Base-by-base conservation (phyloP, 1,284 basidiomycete species). In the Puccinia sorghi region DNA sequence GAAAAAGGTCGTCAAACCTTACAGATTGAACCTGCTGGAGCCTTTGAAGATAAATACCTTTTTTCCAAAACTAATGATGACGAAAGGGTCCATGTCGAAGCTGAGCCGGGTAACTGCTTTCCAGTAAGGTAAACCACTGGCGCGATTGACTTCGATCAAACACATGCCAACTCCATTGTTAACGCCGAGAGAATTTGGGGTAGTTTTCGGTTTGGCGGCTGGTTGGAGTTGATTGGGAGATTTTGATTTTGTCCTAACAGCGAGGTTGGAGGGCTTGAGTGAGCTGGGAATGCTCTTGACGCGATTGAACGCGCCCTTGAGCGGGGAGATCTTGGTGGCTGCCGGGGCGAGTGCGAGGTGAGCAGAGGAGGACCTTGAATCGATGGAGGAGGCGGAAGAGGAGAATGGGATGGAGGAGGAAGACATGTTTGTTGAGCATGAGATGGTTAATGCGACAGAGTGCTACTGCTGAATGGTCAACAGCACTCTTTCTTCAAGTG, bases 61-160 rank as follows among this genome's bases (percentile, higher is more conserved):
- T 86, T 96, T 95, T 50, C 94, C 93, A 82, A 99, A 98, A 2
- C 93, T 94, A 81, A 95, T 89, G 81, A 99, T 94, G 17, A 94
- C 92, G 83, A 97, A 98, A 0, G 94, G 94, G 83, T 99, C 94
- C 94, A 98, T 98, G 84, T 98, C 95, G 89, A 90, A 94, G 0
- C 92, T 92, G 0, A 89, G 92, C 2, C 91, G 88, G 2, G 90
- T 93, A 88, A 93, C 81, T 61, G 97, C 97, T 84, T 90, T 92
- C 82, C 95, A 87, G 82, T 89, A 88, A 0, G 96, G 96, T 78
- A 99, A 86, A 84, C 97, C 93, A 20, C 87, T 87, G 1, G 94
- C 96, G 39, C 89, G 83, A 71, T 88, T 86, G 80, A 92, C 88
- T 82, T 89, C 88, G 80, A 95, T 85, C 90, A 97, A 93, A 64